Evolutionary conservation across 2,329 filamentous ascomycete genomes (phyloP).

Genomic region (Clathrospora elynae): DNA sequence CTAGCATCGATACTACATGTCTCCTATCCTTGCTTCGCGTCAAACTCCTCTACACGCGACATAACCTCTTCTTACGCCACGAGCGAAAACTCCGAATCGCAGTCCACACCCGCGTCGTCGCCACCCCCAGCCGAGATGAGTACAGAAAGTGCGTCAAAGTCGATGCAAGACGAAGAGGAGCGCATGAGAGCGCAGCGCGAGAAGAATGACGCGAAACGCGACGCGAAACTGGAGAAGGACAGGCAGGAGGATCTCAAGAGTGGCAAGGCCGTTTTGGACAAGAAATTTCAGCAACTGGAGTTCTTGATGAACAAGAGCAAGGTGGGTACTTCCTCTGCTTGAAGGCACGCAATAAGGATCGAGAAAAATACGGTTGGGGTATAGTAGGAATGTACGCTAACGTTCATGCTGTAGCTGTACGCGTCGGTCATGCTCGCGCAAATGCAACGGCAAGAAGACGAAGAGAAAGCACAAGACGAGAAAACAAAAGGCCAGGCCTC

Average conservation of each 20-base stretch:
- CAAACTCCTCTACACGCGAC: not conserved
- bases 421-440: slow-evolving; percentile 59
- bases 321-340: slow-evolving; percentile 21
- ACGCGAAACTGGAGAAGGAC: slow-evolving; percentile 52
- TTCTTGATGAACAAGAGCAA: slow-evolving; percentile 60
- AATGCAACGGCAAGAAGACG: slow-evolving; percentile 59
- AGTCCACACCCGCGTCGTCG: slow-evolving; percentile 43
- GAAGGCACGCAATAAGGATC: too few relatives aligned
- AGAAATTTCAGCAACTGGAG: slow-evolving; percentile 59
- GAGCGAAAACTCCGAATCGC: slow-evolving; percentile 27
- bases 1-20: slow-evolving; percentile 2
- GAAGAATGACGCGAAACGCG: slow-evolving; percentile 53
- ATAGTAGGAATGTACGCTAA: slow-evolving; percentile 7
- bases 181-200: slow-evolving; percentile 51
- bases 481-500: slow-evolving; percentile 52
- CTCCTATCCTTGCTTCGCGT: not conserved
- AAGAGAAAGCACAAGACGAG: slow-evolving; percentile 53
- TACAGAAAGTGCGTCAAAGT: slow-evolving; percentile 40
- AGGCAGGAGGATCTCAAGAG: slow-evolving; percentile 54
- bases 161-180: slow-evolving; percentile 55
- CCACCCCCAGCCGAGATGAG: slow-evolving; percentile 41
- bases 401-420: slow-evolving; percentile 45
- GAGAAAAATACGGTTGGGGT: not conserved
- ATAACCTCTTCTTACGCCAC: slow-evolving; percentile 35
- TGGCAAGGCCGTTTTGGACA: slow-evolving; percentile 53